Evolutionary conservation across 2,329 filamentous ascomycete species (phyloP).

Genomic region (Aspergillus uvarum): DNA sequence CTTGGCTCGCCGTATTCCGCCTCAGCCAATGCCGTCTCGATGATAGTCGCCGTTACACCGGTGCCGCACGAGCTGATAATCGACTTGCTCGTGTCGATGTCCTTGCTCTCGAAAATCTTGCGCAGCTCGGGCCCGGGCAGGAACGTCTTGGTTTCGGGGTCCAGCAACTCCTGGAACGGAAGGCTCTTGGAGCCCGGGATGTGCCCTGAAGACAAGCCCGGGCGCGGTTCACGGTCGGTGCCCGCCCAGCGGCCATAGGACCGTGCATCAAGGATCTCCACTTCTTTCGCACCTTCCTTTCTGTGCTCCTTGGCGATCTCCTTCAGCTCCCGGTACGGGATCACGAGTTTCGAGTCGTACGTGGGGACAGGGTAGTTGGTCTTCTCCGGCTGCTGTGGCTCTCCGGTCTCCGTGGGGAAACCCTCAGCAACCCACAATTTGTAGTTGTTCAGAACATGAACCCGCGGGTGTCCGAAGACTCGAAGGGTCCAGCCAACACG

Average conservation of each 20-base stretch:
- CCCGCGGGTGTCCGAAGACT: conserved; percentile 82
- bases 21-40: conserved; percentile 81
- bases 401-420: conserved; percentile 75
- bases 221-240: conserved; percentile 78
- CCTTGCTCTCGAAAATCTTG: conserved; percentile 74
- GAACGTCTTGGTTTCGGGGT: conserved; percentile 78
- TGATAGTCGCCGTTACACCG: conserved; percentile 86
- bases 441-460: conserved; percentile 95
- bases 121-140: conserved; percentile 69
- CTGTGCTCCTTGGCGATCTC: conserved; percentile 72
- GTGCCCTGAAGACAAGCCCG: conserved; percentile 84
- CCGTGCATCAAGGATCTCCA: conserved; percentile 88
- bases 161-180: conserved; percentile 75
- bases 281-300: conserved; percentile 77
- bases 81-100: conserved; percentile 74
- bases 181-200: conserved; percentile 85
- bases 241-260: conserved; percentile 78
- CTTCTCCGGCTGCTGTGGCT: conserved; percentile 38
- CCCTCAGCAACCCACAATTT: conserved; percentile 86
- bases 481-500: conserved; percentile 90
- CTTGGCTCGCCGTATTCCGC: conserved; percentile 70
- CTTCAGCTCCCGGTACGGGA: conserved; percentile 78
- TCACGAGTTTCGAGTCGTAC: conserved; percentile 65
- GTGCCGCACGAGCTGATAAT: conserved; percentile 90
- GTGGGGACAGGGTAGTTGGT: conserved; percentile 53